Conservation (phyloP, 208 protist species). For the Naegleria fowleri region DNA sequence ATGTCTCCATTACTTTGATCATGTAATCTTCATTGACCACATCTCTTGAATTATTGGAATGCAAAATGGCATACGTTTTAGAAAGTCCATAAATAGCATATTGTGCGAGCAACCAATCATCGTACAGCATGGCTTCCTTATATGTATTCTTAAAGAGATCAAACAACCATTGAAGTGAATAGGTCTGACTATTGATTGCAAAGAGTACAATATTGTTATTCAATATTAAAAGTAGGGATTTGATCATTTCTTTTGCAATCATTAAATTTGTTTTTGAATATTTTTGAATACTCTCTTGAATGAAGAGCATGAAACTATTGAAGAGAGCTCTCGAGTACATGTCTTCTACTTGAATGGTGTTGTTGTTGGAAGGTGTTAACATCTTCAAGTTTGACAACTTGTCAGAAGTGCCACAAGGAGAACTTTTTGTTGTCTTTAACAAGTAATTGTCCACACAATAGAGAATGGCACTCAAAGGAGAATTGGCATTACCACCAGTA, state of each 20-base stretch:
- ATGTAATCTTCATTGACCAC: not conserved
- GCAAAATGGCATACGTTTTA: not conserved
- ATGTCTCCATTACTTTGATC: not conserved
- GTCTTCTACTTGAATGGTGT: not conserved
- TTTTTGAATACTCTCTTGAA: not conserved
- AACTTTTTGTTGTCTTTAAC: no score
- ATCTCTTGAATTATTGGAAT: not conserved
- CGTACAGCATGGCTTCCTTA: not conserved
- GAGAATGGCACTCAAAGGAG: not conserved
- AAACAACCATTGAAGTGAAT: not conserved
- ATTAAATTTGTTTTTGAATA: not conserved
- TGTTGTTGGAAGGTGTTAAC: not conserved
- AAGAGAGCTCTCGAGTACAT: not conserved
- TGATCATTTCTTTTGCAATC: slow-evolving; percentile 14
- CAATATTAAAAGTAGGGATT: not conserved
- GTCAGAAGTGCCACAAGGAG: no score
- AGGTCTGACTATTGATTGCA: not conserved
- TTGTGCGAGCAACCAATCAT: not conserved
- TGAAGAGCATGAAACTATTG: not conserved
- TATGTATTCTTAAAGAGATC: not conserved
- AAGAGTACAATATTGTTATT: not conserved
- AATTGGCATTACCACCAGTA: not conserved
- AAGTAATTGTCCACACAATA: not conserved
- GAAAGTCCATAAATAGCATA: not conserved
- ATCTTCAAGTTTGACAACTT: not conserved